phyloP scores from a whole-genome alignment of 2,329 filamentous ascomycete species.

The Beauveria pseudobassiana region DNA sequence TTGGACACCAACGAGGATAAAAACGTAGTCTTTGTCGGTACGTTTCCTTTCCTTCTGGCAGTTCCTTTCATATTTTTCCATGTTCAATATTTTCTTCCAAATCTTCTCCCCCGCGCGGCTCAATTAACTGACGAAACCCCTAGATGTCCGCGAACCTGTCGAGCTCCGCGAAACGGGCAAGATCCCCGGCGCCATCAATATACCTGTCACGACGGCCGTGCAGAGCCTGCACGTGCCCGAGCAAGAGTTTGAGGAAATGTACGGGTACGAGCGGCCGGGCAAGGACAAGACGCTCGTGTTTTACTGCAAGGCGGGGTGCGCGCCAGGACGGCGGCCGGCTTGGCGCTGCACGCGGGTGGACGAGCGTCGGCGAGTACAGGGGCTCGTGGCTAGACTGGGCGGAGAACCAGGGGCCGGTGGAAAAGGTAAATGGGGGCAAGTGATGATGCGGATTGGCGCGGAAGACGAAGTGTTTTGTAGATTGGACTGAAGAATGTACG shows the following conservation, averaged over 20 bases:
- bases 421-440: constrained; percentile 18
- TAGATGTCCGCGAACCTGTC: constrained; percentile 64
- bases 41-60: too few relatives aligned
- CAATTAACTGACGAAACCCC: background rate
- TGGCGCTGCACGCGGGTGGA: constrained; percentile 72
- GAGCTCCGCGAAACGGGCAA: constrained; percentile 58
- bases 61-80: too few relatives aligned
- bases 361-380: constrained; percentile 61
- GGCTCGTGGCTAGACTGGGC: constrained; percentile 82
- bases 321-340: constrained; percentile 64
- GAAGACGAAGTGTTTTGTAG: background rate
- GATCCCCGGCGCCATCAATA: constrained; percentile 76
- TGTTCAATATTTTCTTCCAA: background rate
- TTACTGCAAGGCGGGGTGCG: constrained; percentile 88
- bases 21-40: constrained; percentile 41
- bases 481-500: background rate
- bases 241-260: constrained; percentile 76
- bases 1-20: constrained; percentile 16
- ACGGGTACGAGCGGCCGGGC: constrained; percentile 64
- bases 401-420: constrained; percentile 55
- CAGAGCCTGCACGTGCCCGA: constrained; percentile 70
- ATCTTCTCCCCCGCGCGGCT: too few relatives aligned
- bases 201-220: constrained; percentile 69
- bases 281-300: constrained; percentile 61
- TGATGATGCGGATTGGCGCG: background rate